phyloP scores from a whole-genome alignment of 306 rosid species.

The Rosa chinensis region DNA sequence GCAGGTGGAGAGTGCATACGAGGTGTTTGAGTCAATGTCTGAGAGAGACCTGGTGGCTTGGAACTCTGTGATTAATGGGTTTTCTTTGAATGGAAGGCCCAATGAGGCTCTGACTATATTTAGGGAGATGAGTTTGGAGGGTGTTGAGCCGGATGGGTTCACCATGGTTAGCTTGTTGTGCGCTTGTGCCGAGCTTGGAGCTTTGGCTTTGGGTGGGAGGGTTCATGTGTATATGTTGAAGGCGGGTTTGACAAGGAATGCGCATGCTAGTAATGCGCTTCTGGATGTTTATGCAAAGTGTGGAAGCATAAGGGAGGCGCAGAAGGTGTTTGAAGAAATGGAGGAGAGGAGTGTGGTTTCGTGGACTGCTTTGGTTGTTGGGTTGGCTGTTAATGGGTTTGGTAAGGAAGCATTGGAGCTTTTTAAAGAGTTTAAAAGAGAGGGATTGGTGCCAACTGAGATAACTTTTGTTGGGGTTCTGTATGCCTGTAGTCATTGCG shows the following conservation, averaged over 20 bases:
- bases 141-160: slow-evolving; percentile 45
- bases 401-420: slow-evolving; percentile 41
- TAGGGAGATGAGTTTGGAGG: slow-evolving; percentile 34
- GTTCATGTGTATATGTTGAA: slow-evolving; percentile 40
- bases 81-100: slow-evolving; percentile 44
- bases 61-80: slow-evolving; percentile 49
- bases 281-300: slow-evolving; percentile 47
- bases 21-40: slow-evolving; percentile 38
- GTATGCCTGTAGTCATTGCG: slow-evolving; percentile 51
- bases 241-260: slow-evolving; percentile 28
- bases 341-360: slow-evolving; percentile 38
- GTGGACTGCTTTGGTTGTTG: slow-evolving; percentile 43
- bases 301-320: slow-evolving; percentile 37
- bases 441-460: slow-evolving; percentile 39
- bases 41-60: slow-evolving; percentile 48
- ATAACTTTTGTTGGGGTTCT: slow-evolving; percentile 48
- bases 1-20: slow-evolving; percentile 31
- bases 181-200: slow-evolving; percentile 50
- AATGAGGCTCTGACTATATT: slow-evolving; percentile 41
- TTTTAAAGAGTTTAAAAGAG: slow-evolving; percentile 29
- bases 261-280: slow-evolving; percentile 36
- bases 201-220: slow-evolving; percentile 44
- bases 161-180: slow-evolving; percentile 48
- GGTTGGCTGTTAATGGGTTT: slow-evolving; percentile 47
- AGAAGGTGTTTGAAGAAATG: slow-evolving; percentile 36